Evolutionary conservation across 805 yeast species (phyloP).

Genomic region (Saccharomycopsis sp.): DNA sequence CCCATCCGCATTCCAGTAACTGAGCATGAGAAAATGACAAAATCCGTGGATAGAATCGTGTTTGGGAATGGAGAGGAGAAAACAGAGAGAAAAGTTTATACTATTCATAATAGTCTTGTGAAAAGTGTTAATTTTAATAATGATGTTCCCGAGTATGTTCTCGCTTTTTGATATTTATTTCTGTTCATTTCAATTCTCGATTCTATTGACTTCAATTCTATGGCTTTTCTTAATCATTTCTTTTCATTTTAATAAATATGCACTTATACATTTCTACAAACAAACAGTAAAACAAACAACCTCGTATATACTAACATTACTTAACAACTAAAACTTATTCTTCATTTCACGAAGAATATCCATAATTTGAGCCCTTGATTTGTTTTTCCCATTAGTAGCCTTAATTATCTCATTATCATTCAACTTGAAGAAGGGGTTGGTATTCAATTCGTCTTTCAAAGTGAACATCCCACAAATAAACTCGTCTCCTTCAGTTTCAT

Average conservation of each 20-base stretch:
- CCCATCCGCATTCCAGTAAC: background rate
- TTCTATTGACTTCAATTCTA: background rate
- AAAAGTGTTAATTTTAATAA: background rate
- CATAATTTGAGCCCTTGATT: constrained; percentile 47
- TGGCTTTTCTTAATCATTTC: background rate
- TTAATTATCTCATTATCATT: constrained; percentile 50
- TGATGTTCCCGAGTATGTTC: background rate
- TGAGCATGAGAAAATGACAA: background rate
- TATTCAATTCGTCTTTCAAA: constrained; percentile 65
- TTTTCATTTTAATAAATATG: background rate
- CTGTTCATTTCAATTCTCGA: background rate
- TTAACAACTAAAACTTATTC: constrained; percentile 28
- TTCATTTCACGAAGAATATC: constrained; percentile 64
- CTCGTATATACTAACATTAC: background rate
- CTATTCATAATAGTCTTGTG: background rate
- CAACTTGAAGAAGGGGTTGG: constrained; percentile 86
- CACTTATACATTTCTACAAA: background rate
- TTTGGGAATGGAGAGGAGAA: background rate
- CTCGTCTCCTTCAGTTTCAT: constrained; percentile 44
- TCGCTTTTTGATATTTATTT: background rate
- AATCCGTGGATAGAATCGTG: background rate
- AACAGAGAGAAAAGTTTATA: background rate
- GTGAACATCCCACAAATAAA: constrained; percentile 82
- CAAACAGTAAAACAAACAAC: background rate
- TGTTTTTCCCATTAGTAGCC: constrained; percentile 42